Base-by-base conservation (phyloP, 1,139 yeast species). In the Nematodospora anomalae region DNA sequence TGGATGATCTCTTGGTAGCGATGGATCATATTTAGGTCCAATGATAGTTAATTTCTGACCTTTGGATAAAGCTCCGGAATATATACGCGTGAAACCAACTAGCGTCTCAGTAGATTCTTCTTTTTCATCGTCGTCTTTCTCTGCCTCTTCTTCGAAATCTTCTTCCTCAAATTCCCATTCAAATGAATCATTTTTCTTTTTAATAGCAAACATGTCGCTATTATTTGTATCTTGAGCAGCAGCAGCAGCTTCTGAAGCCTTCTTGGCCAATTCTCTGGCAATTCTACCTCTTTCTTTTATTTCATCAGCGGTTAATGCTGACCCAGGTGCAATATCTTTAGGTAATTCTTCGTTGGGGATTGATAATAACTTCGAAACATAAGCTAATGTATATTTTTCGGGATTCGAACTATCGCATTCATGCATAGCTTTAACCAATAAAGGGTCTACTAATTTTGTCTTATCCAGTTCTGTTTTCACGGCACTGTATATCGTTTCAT, bases 21-120 rank as follows among this genome's bases (percentile, higher is more conserved):
- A 58, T 0, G 97, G 94, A 53, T 86, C 84, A 58, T 81, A 92
- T 52, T 86, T 85, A 3, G 98, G 98, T 1, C 95, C 95, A 18
- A 90, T 63, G 2, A 90, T 80, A 1, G 81, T 71, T 7, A 92
- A 65, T 37, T 73, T 75, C 52, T 88, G 92, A 0, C 97, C 97
- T 26, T 77, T 75, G 20, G 71, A 64, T 33, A 94, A 61, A 0
- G 88, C 74, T 4, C 99, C 99, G 38, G 96, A 82, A 55, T 83
- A 94, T 0, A 94, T 75, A 52, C 99, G 77, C 0, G 96, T 81
- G 57, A 92, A 87, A 0, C 95, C 98, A 44, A 92, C 78, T 37
- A 90, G 62, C 1, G 79, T 80, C 54, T 86, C 95, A 26, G 71
- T 65, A 6, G 58, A 53, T 16, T 69, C 75, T 11, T 67, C 70